Conservation (phyloP, 441 rosid species). For the Hura crepitans region DNA sequence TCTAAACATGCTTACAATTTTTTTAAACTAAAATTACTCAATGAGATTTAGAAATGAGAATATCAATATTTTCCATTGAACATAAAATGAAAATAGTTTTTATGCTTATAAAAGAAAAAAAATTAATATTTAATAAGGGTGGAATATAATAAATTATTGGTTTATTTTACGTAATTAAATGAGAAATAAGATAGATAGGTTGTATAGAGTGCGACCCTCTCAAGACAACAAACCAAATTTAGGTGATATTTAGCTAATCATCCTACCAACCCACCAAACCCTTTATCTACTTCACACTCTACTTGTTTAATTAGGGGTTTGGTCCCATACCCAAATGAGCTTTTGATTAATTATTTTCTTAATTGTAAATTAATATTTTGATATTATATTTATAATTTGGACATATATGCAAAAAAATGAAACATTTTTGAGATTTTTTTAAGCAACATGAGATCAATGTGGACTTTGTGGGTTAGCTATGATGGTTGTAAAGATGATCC, state of each 20-base stretch:
- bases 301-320: neutral
- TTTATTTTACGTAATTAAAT: no score
- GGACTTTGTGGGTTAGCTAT: slow-evolving; percentile 4
- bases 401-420: neutral
- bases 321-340: neutral
- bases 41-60: no score
- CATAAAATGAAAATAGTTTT: no score
- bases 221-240: slow-evolving; percentile 24
- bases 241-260: slow-evolving; percentile 9
- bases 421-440: neutral
- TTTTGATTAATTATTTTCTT: neutral
- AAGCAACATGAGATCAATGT: slow-evolving; percentile 10
- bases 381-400: neutral
- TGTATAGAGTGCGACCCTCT: neutral
- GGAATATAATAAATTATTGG: no score
- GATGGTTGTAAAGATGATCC: no score
- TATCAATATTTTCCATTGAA: no score
- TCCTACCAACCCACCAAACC: slow-evolving; percentile 15
- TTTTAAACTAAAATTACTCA: no score
- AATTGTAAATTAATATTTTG: neutral
- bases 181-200: neutral
- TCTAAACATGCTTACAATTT: no score
- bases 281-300: slow-evolving; percentile 27
- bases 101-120: no score
- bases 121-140: no score